These are phyloP conservation scores for Salvia sclarea DNA, from an alignment of 305 asterid genomes.

Conservation along the genomic window DNA sequence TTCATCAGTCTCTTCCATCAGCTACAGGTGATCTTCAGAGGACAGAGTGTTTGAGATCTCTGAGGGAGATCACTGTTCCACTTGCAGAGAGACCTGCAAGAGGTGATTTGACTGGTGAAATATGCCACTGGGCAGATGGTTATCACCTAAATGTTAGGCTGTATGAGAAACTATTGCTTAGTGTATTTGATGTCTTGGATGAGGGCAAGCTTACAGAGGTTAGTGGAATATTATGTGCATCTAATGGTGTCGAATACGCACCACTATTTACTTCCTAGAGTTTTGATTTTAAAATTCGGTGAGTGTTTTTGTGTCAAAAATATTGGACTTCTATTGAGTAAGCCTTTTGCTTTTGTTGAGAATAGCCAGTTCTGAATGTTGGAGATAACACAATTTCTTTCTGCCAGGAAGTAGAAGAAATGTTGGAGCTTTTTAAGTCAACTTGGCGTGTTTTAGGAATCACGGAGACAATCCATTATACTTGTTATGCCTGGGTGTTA, in stretches of 20 bases:
- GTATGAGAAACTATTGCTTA: slow-evolving; percentile 89
- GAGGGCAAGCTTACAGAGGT: slow-evolving; percentile 99
- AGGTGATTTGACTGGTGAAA: slow-evolving; percentile 99
- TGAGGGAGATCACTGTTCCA: slow-evolving; percentile 78
- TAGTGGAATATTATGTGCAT: slow-evolving; percentile 35
- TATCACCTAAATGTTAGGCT: slow-evolving; percentile 88
- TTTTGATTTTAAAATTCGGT: slow-evolving; percentile 5
- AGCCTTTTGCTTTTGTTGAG: slow-evolving; percentile 10
- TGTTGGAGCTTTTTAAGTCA: slow-evolving; percentile 94
- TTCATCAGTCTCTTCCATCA: slow-evolving; percentile 80
- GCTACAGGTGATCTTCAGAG: slow-evolving; percentile 88
- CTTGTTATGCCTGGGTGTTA: slow-evolving; percentile 95
- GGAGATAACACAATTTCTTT: slow-evolving; percentile 31
- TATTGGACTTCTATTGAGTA: slow-evolving; percentile 5
- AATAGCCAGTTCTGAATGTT: neutral
- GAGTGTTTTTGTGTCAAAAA: neutral
- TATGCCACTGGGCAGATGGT: slow-evolving; percentile 99
- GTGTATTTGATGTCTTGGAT: slow-evolving; percentile 94
- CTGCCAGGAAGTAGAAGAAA: slow-evolving; percentile 97
- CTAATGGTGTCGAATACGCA: slow-evolving; percentile 11
- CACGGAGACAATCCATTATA: slow-evolving; percentile 88
- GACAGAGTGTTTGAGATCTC: slow-evolving; percentile 83
- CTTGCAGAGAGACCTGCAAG: slow-evolving; percentile 98
- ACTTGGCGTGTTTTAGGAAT: slow-evolving; percentile 96
- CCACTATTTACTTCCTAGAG: slow-evolving; percentile 21